These are phyloP conservation scores for Obelidium mucronatum DNA, from an alignment of 192 early-diverging fungal genomes.

Conservation along the genomic window DNA sequence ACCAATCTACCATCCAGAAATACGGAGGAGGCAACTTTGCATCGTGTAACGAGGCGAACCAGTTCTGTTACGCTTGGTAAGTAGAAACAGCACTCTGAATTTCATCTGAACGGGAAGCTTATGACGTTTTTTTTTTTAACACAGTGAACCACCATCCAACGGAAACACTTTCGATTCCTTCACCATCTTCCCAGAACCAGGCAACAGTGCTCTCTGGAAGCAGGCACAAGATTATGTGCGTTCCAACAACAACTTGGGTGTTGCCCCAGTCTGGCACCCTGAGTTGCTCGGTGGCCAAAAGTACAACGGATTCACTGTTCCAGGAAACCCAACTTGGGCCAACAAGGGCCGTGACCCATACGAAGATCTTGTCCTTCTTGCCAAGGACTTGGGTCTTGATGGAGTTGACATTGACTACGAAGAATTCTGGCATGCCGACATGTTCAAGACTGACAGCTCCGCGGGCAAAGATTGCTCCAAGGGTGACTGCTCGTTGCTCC, in stretches of 20 bases:
- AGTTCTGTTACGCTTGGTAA: slow-evolving; percentile 23
- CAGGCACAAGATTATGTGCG: slow-evolving; percentile 20
- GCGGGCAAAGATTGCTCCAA: neutral
- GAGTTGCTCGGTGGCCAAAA: slow-evolving; percentile 2
- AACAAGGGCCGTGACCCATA: slow-evolving; percentile 22
- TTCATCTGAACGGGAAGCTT: too few species aligned
- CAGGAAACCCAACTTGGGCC: neutral
- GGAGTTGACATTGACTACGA: slow-evolving; percentile 34
- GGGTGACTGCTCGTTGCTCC: slow-evolving; percentile 1
- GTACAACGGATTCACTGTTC: neutral
- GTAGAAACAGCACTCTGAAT: too few species aligned
- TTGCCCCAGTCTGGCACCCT: slow-evolving; percentile 24
- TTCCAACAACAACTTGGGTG: slow-evolving; percentile 2
- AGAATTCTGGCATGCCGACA: slow-evolving; percentile 35
- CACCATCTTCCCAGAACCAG: slow-evolving; percentile 27
- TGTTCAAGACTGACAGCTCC: neutral
- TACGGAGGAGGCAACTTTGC: slow-evolving; percentile 23
- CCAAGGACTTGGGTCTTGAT: slow-evolving; percentile 25
- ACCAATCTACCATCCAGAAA: slow-evolving; percentile 10
- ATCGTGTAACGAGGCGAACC: slow-evolving; percentile 20
- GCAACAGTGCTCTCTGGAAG: slow-evolving; percentile 24
- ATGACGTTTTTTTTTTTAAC: too few species aligned
- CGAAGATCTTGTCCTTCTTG: slow-evolving; percentile 10
- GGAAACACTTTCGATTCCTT: slow-evolving; percentile 23
- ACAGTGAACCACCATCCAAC: slow-evolving; percentile 22